Evolutionary conservation across 2,329 filamentous ascomycete genomes (phyloP).

Genomic region (Dothistroma septosporum): DNA sequence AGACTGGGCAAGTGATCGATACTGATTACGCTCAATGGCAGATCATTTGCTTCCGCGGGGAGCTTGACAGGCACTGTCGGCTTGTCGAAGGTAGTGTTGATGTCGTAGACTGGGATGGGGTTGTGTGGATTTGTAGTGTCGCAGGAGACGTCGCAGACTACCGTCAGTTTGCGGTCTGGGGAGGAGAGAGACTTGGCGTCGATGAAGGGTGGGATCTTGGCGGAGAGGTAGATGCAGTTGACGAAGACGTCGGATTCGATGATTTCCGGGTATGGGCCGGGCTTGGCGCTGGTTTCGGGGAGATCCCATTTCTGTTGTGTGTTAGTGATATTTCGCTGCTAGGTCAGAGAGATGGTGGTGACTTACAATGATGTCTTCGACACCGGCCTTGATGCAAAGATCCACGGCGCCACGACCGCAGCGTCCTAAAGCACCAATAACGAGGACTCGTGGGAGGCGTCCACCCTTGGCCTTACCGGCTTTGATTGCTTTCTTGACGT

Average conservation of each 20-base stretch:
- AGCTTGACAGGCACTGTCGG: conserved; percentile 75
- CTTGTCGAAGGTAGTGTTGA: conserved; percentile 80
- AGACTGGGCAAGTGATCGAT: conserved; percentile 83
- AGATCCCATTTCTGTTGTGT: conserved; percentile 62
- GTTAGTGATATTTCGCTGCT: not conserved
- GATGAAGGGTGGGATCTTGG: conserved; percentile 77
- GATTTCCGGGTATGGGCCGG: conserved; percentile 38
- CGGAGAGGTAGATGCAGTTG: conserved; percentile 83
- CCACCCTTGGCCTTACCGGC: conserved; percentile 64
- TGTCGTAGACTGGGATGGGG: conserved; percentile 74
- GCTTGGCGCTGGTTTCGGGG: conserved; percentile 67
- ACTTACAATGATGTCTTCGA: conserved; percentile 59
- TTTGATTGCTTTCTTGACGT: conserved; percentile 68
- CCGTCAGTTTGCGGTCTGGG: conserved; percentile 63
- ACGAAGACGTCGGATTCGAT: conserved; percentile 52
- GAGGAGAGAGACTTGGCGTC: conserved; percentile 64
- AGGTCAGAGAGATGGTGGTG: not conserved
- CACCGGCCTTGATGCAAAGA: conserved; percentile 68
- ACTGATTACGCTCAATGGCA: conserved; percentile 71
- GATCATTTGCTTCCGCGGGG: conserved; percentile 48
- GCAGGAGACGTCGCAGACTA: conserved; percentile 70
- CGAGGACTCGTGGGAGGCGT: conserved; percentile 66
- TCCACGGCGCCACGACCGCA: conserved; percentile 84
- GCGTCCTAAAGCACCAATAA: conserved; percentile 73
- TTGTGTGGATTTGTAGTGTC: conserved; percentile 72